These are phyloP conservation scores for Talinum fruticosum DNA, from an alignment of 148 eudicot species.

Conservation along the genomic window DNA sequence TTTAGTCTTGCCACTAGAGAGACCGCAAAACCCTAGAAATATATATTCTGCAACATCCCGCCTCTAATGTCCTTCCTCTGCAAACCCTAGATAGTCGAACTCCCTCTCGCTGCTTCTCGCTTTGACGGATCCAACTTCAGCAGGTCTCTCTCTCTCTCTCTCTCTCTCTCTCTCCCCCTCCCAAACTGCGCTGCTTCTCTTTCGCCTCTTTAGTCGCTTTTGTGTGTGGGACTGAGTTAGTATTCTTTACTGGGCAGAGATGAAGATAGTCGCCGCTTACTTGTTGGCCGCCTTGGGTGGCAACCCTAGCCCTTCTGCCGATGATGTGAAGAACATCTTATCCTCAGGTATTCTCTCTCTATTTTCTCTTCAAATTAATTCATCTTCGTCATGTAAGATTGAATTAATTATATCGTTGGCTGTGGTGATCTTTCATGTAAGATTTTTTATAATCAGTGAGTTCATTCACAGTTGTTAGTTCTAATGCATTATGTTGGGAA, in stretches of 20 bases:
- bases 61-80: not conserved
- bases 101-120: not conserved
- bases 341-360: constrained; percentile 54
- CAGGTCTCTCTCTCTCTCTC: constrained; percentile 7
- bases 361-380: not conserved
- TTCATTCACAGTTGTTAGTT: too few species aligned
- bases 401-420: too few species aligned
- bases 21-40: constrained; percentile 33
- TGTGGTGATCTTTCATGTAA: too few species aligned
- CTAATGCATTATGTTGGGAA: too few species aligned
- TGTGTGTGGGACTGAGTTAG: not conserved
- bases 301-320: constrained; percentile 46
- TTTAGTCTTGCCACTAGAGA: not conserved
- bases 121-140: not conserved
- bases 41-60: not conserved
- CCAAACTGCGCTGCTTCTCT: too few species aligned
- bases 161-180: too few species aligned
- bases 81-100: constrained; percentile 23
- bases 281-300: constrained; percentile 88
- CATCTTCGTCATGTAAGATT: too few species aligned
- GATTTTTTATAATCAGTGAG: too few species aligned
- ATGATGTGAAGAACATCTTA: constrained; percentile 53
- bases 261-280: constrained; percentile 78
- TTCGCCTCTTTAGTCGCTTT: too few species aligned
- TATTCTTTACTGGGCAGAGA: constrained; percentile 18